Percentiles rank a stretch among this genome's conserved stretches.
These are phyloP conservation scores for Geum urbanum DNA, from an alignment of 306 rosid genomes.

Conservation along the genomic window DNA sequence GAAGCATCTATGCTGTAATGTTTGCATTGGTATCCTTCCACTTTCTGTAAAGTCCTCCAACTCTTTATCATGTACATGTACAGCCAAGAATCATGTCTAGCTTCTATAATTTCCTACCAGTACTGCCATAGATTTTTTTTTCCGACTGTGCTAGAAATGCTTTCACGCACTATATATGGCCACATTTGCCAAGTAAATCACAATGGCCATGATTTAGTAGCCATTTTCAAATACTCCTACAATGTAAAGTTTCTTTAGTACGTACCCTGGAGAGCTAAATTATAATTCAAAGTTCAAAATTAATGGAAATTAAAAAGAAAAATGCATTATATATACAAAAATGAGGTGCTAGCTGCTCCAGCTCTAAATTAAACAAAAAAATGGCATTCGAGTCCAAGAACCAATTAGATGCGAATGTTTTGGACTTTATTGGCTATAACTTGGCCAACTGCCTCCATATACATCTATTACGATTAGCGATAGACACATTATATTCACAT, in stretches of 20 bases:
- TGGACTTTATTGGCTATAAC: constrained; percentile 1
- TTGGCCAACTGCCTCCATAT: neutral
- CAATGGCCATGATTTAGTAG: too few relatives aligned
- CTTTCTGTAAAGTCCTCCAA: constrained; percentile 18
- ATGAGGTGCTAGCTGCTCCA: too few relatives aligned
- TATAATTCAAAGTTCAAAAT: neutral
- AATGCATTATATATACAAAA: too few relatives aligned
- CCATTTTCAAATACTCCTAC: neutral
- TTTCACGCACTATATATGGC: constrained; percentile 18
- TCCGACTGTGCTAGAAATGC: constrained; percentile 15
- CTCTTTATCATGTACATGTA: constrained; percentile 36
- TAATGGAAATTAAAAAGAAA: neutral
- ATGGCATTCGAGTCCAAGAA: neutral
- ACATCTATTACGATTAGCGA: neutral
- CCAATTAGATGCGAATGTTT: constrained; percentile 5
- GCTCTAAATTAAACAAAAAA: too few relatives aligned
- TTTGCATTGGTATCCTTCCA: constrained; percentile 29
- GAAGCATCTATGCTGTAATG: constrained; percentile 35
- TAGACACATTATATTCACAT: constrained; percentile 2
- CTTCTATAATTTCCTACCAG: constrained; percentile 31
- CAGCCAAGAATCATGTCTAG: constrained; percentile 47
- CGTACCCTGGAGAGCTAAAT: neutral
- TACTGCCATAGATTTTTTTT: constrained; percentile 6
- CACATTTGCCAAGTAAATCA: constrained; percentile 22
- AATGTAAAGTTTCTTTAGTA: neutral